Evolutionary conservation across 2,329 filamentous ascomycete genomes (phyloP), one percentile per base, ranked within the genome.

Genomic region (Diaporthe eres): DNA sequence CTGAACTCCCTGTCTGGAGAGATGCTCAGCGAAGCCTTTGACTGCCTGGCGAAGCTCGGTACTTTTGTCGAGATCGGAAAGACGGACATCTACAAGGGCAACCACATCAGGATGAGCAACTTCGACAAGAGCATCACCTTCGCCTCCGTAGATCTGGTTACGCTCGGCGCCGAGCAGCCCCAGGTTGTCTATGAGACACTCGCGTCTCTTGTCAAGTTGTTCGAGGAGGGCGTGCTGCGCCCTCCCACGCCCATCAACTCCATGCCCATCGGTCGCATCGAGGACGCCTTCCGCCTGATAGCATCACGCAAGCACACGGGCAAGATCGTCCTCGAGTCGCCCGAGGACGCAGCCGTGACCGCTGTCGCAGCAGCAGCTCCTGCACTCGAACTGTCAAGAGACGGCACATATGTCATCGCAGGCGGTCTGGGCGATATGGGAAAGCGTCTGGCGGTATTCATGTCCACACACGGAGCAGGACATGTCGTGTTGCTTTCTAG

Each of bases 231-330:
- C 2, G 51, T 63, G 19, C 51, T 77, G 10, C 58, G 80, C 12
- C 79, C 84, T 3, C 80, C 85, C n/a, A 79, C 79, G 1, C 83
- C 84, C 0, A 77, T 86, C 7, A 85, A 82, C 70, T 55, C 78
- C n/a, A 81, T 84, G 80, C 78, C 79, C n/a, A 81, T 83, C 19
- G 81, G 81, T 7, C 79, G 85, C 5, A 81, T 86, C 10, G 81
- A 83, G 55, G 80, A 84, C 1, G 85, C 86, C 4, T 85, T 89
- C 77, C 83, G 86, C 39, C 83, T 84, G 3, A 84, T 89, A 78
- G 85, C 87, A 60, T 80, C 80, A 28, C 85, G 85, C 2, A 82
- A 83, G 12, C 85, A 86, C 68, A 82, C 84, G 0, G 86, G 85
- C 0, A 87, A 86, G 53, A 81, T 86, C 13, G 80, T 85, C 9